Evolutionary conservation across 2,329 filamentous ascomycete genomes (phyloP).

Genomic region (Corniculantispora saksenae): DNA sequence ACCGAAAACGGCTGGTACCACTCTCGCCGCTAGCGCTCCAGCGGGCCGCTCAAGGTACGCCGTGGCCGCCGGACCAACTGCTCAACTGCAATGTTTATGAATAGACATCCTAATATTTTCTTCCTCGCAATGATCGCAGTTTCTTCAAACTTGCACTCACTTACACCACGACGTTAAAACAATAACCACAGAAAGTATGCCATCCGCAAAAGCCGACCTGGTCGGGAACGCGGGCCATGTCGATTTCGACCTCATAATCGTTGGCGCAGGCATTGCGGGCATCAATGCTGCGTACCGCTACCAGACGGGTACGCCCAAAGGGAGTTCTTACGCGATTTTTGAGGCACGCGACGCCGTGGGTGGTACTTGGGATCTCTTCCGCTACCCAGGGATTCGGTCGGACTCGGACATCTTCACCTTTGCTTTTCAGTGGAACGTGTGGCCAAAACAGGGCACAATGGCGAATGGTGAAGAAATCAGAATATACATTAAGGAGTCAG

Average conservation of each 20-base stretch:
- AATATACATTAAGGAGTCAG: slow-evolving; percentile 51
- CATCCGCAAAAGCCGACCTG: too few relatives aligned
- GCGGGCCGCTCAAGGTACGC: neutral
- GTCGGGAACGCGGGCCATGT: too few relatives aligned
- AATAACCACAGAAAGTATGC: too few relatives aligned
- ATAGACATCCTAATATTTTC: too few relatives aligned
- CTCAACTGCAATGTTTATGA: neutral
- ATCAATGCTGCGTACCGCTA: slow-evolving; percentile 70
- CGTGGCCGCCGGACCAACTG: slow-evolving; percentile 10
- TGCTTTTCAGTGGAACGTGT: slow-evolving; percentile 68
- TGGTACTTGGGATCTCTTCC: slow-evolving; percentile 74
- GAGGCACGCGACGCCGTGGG: slow-evolving; percentile 64
- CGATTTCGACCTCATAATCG: slow-evolving; percentile 48
- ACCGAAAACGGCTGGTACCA: neutral
- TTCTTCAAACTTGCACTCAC: too few relatives aligned
- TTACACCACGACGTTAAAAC: too few relatives aligned
- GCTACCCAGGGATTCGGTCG: slow-evolving; percentile 67
- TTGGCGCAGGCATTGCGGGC: slow-evolving; percentile 69
- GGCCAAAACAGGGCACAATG: slow-evolving; percentile 55
- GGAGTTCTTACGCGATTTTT: slow-evolving; percentile 50
- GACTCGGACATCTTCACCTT: slow-evolving; percentile 60
- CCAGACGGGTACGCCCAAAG: slow-evolving; percentile 52
- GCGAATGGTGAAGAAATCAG: slow-evolving; percentile 50
- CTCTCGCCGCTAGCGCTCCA: neutral
- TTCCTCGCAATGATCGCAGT: too few relatives aligned